Base-by-base conservation (phyloP, 2,329 filamentous ascomycete species). In the Grosmannia huntii region DNA sequence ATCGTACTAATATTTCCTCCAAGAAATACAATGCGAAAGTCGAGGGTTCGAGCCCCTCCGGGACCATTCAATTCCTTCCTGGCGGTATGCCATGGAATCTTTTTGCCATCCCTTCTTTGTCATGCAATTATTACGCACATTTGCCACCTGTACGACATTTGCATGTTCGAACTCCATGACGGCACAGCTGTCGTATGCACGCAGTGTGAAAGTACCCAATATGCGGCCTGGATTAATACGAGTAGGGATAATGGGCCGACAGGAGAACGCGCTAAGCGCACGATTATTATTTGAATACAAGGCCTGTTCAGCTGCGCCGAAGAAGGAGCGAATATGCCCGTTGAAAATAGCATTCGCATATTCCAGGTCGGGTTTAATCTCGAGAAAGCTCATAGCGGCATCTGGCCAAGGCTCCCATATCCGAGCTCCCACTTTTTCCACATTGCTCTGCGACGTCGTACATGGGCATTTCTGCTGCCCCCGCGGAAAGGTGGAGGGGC, bases 31-130 rank as follows among this genome's bases (percentile, higher is more conserved):
- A 63, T 63, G 61, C 61, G 61, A 63, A 63, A 63, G 61, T 63
- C 61, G 61, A 63, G 61, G 60, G 61, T 63, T 63, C 61, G 61
- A 63, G 60, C 61, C 62, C 60, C 60, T 62, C 62, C 60, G 62
- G 62, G 62, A 63, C 62, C 62, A 63, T 58, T 41, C 31, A 51
- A 27, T 55, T 50, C 36, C 36, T 53, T 53, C n/a, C 10, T 48
- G 23, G n/a, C 9, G 51, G 41, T 21, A n/a, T 31, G n/a, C 14
- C 11, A 23, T n/a, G n/a, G n/a, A 36, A 31, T 25, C 36, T 55
- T 54, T 12, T 55, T 41, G 19, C 57, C 25, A 19, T 14, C 23
- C 23, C 12, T n/a, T 38, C 19, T 56, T 23, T 36, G 21, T 33
- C 50, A 36, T 36, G 50, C 31, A 23, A 14, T 59, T 57, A 44